Percentiles rank a stretch among this genome's conserved stretches.
These are phyloP conservation scores for Globisporangium paddicum DNA, from an alignment of 352 stramenopile species.

Conservation along the genomic window DNA sequence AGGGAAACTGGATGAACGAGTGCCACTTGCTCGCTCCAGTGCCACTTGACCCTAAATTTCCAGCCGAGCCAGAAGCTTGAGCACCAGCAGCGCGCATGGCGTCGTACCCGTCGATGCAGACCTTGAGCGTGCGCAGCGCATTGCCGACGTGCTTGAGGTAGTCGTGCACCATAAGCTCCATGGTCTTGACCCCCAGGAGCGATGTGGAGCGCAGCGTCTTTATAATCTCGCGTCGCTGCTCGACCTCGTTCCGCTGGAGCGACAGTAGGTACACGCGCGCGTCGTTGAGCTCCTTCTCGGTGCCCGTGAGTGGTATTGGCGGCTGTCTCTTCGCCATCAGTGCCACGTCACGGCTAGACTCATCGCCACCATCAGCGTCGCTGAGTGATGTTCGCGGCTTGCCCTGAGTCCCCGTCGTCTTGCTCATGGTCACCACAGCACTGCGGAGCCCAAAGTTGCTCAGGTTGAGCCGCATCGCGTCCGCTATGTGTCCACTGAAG, in stretches of 20 bases:
- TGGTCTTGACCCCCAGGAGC: slow-evolving; percentile 39
- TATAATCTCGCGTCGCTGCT: slow-evolving; percentile 31
- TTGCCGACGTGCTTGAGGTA: slow-evolving; percentile 35
- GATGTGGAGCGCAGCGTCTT: slow-evolving; percentile 33
- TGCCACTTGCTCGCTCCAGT: not conserved
- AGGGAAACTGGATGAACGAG: not conserved
- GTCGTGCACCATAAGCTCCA: slow-evolving; percentile 55
- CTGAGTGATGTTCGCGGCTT: slow-evolving; percentile 8
- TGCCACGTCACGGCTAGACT: not conserved
- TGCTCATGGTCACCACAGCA: slow-evolving; percentile 15
- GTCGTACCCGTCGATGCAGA: slow-evolving; percentile 5
- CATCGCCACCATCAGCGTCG: not conserved
- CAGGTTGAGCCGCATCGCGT: slow-evolving; percentile 12
- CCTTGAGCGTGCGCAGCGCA: slow-evolving; percentile 16
- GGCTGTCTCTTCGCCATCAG: not conserved
- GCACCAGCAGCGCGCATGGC: not conserved
- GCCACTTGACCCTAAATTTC: not conserved
- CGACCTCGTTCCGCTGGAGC: slow-evolving; percentile 24
- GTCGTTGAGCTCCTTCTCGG: slow-evolving; percentile 23
- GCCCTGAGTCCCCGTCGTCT: not conserved
- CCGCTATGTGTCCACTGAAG: not conserved
- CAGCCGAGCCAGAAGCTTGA: not conserved
- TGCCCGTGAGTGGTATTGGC: not conserved
- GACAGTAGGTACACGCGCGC: slow-evolving; percentile 11
- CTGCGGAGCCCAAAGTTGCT: slow-evolving; percentile 22